These are phyloP conservation scores for Dictyophora rubrovolvata DNA, from an alignment of 768 basidiomycete species.

Conservation along the genomic window DNA sequence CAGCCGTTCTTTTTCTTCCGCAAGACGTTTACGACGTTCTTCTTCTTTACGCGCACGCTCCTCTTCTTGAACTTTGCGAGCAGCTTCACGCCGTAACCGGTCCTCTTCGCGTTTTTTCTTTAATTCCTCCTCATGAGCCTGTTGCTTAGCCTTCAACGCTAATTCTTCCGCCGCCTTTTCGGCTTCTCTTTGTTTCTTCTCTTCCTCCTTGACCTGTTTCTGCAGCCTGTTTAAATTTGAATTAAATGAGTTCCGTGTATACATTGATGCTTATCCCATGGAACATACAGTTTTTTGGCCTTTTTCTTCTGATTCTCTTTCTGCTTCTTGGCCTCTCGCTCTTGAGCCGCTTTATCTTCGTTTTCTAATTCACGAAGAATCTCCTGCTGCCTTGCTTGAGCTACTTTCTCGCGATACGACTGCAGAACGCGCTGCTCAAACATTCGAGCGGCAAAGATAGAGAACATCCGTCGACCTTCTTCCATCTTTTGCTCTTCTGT, in stretches of 20 bases:
- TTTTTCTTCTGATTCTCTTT: slow-evolving; percentile 98
- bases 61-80: slow-evolving; percentile 69
- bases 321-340: slow-evolving; percentile 86
- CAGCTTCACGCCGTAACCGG: slow-evolving; percentile 62
- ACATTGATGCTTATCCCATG: slow-evolving; percentile 10
- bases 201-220: slow-evolving; percentile 88
- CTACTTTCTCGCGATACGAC: slow-evolving; percentile 93
- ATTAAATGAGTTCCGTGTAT: slow-evolving; percentile 2
- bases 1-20: slow-evolving; percentile 74
- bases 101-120: slow-evolving; percentile 84
- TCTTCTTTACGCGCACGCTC: slow-evolving; percentile 78
- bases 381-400: slow-evolving; percentile 90
- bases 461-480: slow-evolving; percentile 99
- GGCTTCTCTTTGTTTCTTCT: slow-evolving; percentile 71
- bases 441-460: slow-evolving; percentile 98
- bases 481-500: slow-evolving; percentile 99
- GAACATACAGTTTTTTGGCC: slow-evolving; percentile 83
- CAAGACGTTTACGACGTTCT: slow-evolving; percentile 62
- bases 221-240: slow-evolving; percentile 50
- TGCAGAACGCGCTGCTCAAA: slow-evolving; percentile 97
- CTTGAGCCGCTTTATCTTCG: slow-evolving; percentile 79
- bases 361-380: slow-evolving; percentile 91
- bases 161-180: slow-evolving; percentile 84
- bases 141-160: slow-evolving; percentile 63
- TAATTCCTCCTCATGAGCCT: slow-evolving; percentile 69